These are phyloP conservation scores for Lindgomyces ingoldianus DNA, from an alignment of 495 filamentous ascomycete species.

Conservation along the genomic window DNA sequence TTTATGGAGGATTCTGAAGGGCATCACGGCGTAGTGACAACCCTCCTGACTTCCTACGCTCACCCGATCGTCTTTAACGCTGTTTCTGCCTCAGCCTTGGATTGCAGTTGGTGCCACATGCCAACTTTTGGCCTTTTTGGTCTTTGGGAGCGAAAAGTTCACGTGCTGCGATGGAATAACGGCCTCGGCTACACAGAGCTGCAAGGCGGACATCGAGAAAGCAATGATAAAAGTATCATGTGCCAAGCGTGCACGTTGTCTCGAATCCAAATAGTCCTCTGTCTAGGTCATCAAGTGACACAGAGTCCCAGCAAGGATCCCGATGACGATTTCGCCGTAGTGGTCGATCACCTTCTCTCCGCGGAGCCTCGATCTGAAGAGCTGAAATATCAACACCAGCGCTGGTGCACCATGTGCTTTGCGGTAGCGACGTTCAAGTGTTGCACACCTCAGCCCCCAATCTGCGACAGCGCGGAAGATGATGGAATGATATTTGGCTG, in stretches of 20 bases:
- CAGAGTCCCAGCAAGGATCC: not conserved
- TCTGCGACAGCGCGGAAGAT: not conserved
- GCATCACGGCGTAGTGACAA: conserved; percentile 8
- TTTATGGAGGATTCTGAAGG: conserved; percentile 21
- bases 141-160: conserved; percentile 5
- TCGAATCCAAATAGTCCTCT: conserved; percentile 13
- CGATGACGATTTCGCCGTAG: not conserved
- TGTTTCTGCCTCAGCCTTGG: not conserved
- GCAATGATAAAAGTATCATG: conserved; percentile 3
- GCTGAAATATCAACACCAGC: not conserved
- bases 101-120: conserved; percentile 28
- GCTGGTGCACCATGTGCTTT: conserved; percentile 29
- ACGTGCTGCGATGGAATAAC: conserved; percentile 26
- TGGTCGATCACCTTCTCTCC: not conserved
- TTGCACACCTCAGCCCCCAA: conserved; percentile 8
- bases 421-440: conserved; percentile 17
- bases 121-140: conserved; percentile 23
- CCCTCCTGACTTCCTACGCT: conserved; percentile 19
- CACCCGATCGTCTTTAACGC: conserved; percentile 27
- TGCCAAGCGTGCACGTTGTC: conserved; percentile 11
- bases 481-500: conserved; percentile 9
- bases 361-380: conserved; percentile 1
- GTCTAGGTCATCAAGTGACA: conserved; percentile 6
- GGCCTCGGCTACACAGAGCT: conserved; percentile 28
- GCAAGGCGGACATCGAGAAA: conserved; percentile 22